These are phyloP conservation scores for Amaranthus cruentus DNA, from an alignment of 148 eudicot genomes.

Conservation along the genomic window DNA sequence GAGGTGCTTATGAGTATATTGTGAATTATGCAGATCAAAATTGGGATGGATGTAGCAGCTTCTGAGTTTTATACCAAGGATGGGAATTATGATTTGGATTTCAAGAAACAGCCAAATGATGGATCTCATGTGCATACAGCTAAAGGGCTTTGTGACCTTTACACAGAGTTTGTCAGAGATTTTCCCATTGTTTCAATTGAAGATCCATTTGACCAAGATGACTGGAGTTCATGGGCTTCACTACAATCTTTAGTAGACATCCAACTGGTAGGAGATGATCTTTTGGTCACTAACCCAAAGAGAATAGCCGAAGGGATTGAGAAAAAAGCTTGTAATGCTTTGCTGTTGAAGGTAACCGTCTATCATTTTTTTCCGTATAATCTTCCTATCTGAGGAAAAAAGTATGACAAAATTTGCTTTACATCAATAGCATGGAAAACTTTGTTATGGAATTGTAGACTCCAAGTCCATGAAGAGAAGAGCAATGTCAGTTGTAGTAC, in stretches of 20 bases:
- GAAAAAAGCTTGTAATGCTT: constrained; percentile 91
- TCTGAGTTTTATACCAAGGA: constrained; percentile 93
- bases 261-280: constrained; percentile 95
- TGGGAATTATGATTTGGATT: constrained; percentile 86
- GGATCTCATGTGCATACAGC: constrained; percentile 84
- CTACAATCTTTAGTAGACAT: constrained; percentile 81
- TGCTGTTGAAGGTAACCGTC: constrained; percentile 69
- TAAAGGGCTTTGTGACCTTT: constrained; percentile 72
- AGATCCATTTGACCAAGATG: constrained; percentile 99
- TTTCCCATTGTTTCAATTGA: constrained; percentile 97
- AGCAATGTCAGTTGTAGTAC: not conserved
- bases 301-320: constrained; percentile 81
- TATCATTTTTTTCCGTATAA: not conserved
- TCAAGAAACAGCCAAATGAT: constrained; percentile 96
- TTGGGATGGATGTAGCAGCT: constrained; percentile 99
- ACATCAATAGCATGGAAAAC: not conserved
- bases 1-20: constrained; percentile 12
- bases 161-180: constrained; percentile 79
- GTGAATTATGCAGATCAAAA: constrained; percentile 66
- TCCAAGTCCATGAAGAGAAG: not conserved
- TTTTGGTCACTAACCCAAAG: constrained; percentile 93
- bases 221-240: constrained; percentile 89
- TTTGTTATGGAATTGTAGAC: not conserved
- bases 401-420: not conserved
- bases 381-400: not conserved